These are phyloP conservation scores for Chaetomium globosum DNA, from an alignment of 2,329 filamentous ascomycete species.

Conservation along the genomic window DNA sequence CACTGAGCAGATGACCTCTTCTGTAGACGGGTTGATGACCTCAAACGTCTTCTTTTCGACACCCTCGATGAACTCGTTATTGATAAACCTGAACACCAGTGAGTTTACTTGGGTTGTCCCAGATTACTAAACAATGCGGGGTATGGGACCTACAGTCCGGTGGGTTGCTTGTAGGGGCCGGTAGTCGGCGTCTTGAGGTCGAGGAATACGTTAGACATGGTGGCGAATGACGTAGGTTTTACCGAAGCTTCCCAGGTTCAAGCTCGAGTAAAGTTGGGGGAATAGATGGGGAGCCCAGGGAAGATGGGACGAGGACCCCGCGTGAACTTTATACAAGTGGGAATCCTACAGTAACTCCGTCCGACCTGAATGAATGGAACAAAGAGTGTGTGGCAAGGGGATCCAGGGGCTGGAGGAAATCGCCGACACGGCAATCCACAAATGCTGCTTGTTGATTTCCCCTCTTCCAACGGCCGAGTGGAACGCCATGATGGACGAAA, in stretches of 20 bases:
- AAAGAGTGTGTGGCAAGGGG: constrained; percentile 17
- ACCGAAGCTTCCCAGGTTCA: neutral
- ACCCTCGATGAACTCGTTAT: constrained; percentile 84
- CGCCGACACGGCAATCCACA: constrained; percentile 6
- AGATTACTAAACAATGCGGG: neutral
- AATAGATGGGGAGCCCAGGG: neutral
- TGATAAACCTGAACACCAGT: constrained; percentile 69
- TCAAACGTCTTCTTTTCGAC: constrained; percentile 89
- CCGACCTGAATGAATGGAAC: constrained; percentile 2
- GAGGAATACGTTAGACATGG: constrained; percentile 44
- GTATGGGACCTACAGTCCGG: constrained; percentile 58
- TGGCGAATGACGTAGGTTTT: constrained; percentile 23
- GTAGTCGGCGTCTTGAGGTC: constrained; percentile 70
- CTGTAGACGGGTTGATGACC: constrained; percentile 83
- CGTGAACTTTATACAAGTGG: constrained; percentile 21
- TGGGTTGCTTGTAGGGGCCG: constrained; percentile 62
- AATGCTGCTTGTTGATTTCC: neutral
- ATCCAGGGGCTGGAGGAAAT: neutral
- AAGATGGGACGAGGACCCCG: constrained; percentile 14
- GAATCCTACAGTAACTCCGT: neutral
- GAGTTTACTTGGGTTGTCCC: neutral
- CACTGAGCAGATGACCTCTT: constrained; percentile 82
- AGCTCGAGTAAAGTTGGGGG: constrained; percentile 10
- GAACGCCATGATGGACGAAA: constrained; percentile 10
- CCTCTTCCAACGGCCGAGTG: constrained; percentile 21